A percentile compares a stretch with the other conserved stretches of the same genome.
These are phyloP conservation scores for Rhodotorula sp. DNA, from an alignment of 1,284 basidiomycete species.

Conservation along the genomic window DNA sequence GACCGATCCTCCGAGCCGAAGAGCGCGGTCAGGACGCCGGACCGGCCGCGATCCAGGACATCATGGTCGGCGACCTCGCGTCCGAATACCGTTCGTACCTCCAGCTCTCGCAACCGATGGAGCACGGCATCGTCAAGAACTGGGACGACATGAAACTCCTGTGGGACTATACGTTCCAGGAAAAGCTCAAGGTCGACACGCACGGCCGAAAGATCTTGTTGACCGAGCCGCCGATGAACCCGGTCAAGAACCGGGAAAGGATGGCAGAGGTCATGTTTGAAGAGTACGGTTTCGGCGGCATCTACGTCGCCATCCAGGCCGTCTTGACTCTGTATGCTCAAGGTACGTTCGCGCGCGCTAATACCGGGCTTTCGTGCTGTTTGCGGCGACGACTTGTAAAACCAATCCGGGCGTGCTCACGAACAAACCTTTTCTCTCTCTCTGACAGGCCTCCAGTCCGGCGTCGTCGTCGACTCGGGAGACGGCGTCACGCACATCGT, in stretches of 20 bases:
- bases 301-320: constrained; percentile 98
- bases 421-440: neutral
- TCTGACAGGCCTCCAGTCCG: constrained; percentile 81
- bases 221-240: constrained; percentile 99
- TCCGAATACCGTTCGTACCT: constrained; percentile 91
- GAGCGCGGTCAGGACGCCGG: constrained; percentile 66
- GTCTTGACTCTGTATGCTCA: constrained; percentile 97
- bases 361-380: neutral
- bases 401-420: neutral
- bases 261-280: constrained; percentile 99
- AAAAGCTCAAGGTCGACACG: constrained; percentile 88
- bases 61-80: constrained; percentile 70
- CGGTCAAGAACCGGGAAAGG: constrained; percentile 82
- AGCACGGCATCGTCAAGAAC: constrained; percentile 97
- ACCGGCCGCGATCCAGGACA: constrained; percentile 76
- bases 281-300: constrained; percentile 92
- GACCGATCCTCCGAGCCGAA: constrained; percentile 95
- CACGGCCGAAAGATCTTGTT: constrained; percentile 85
- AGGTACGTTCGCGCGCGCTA: constrained; percentile 58
- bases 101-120: constrained; percentile 96
- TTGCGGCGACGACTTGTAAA: neutral
- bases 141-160: constrained; percentile 99
- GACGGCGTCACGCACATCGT: constrained; percentile 99
- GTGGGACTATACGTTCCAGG: constrained; percentile 98
- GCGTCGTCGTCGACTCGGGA: constrained; percentile 97